Evolutionary conservation across 768 basidiomycete species (phyloP), one percentile per base, ranked within the genome.

Genomic region (Lentinula aciculospora): DNA sequence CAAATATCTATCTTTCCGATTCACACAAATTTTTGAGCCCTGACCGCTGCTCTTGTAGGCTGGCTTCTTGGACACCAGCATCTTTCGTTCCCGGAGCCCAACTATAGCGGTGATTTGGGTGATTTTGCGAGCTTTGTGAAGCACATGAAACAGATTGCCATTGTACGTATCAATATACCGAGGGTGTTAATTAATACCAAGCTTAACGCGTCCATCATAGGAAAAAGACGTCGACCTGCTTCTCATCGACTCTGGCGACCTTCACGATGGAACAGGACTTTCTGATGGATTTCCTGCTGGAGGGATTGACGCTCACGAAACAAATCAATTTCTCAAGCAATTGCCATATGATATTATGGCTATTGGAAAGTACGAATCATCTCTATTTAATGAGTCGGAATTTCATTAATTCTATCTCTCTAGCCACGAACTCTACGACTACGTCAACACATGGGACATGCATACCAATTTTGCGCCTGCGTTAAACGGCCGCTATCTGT

Each of bases 21-120:
- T 4, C 17, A 40, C 12, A 40, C n/a, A 15, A 15, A 21, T 44
- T 21, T 23, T 3, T 6, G n/a, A 21, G 2, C 8, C 10, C 42
- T 44, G 19, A 44, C 8, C 17, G 9, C 42, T 44, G 17, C 19
- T 10, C n/a, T 17, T 21, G 7, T 12, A 54, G 68, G 87, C 28
- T 88, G 87, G 87, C 74, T 95, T 3, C 76, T 93, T 36, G 93
- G 93, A 1, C 93, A 96, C 72, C 89, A 91, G 64, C 87, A 92
- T 65, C 15, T 72, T 3, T 79, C 78, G 4, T 83, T 79, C 65
- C 89, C 89, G 0, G 90, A 93, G 64, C 88, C 89, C 0, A 85
- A 88, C 67, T 91, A 88, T 53, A 76, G 80, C 58, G 84, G 82
- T 13, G 83, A 85, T 64, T 77, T 85, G 28, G 93, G 92, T n/a